Percentiles rank a stretch among this genome's conserved stretches.
Evolutionary conservation across 257 asterid species (phyloP).

Genomic region (Cruciata laevipes): DNA sequence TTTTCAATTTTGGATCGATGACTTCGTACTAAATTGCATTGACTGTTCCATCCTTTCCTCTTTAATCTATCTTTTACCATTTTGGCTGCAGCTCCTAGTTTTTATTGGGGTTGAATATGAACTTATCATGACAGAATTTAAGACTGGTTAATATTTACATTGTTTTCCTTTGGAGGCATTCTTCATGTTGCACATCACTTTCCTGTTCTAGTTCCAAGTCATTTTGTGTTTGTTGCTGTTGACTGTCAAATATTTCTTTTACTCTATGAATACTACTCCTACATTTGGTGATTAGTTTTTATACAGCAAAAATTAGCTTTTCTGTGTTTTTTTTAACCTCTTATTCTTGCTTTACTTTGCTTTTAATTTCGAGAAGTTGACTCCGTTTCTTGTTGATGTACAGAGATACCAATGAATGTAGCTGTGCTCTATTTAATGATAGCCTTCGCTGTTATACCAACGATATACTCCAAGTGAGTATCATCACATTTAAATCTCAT

Average conservation of each 20-base stretch:
- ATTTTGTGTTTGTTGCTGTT: neutral
- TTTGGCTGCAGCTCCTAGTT: neutral
- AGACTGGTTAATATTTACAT: neutral
- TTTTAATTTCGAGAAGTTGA: conserved; percentile 2
- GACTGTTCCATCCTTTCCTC: neutral
- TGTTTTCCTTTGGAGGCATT: neutral
- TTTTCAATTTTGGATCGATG: neutral
- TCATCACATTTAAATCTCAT: conserved; percentile 1
- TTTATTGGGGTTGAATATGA: neutral
- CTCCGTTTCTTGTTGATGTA: conserved; percentile 14
- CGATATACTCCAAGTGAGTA: conserved; percentile 70
- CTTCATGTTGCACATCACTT: neutral
- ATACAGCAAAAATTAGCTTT: neutral
- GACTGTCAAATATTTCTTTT: neutral
- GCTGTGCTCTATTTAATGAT: conserved; percentile 65
- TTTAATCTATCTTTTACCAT: neutral
- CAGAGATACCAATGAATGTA: conserved; percentile 63
- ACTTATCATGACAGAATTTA: neutral
- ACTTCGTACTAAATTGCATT: neutral
- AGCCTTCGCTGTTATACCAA: conserved; percentile 77
- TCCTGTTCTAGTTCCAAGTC: neutral
- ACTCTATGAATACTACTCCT: neutral
- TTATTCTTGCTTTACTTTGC: too few relatives aligned
- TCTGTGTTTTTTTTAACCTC: neutral
- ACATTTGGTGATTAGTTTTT: neutral